phyloP scores from a whole-genome alignment of 148 eudicot species.

The Fagopyrum homotropicum region DNA sequence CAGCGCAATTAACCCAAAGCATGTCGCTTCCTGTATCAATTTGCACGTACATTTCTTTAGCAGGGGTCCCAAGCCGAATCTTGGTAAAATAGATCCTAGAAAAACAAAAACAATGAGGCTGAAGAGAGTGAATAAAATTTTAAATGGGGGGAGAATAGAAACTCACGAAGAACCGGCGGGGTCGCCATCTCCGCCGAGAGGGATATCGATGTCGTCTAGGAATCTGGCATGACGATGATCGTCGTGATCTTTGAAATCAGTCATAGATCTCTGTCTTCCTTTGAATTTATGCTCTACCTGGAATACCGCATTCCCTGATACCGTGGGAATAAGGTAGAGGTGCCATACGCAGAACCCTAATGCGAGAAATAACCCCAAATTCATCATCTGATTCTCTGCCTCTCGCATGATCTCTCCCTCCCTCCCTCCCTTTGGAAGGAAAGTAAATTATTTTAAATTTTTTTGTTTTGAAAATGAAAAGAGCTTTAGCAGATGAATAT shows the following conservation, averaged over 20 bases:
- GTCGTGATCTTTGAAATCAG: conserved; percentile 47
- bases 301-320: conserved; percentile 37
- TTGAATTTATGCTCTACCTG: conserved; percentile 52
- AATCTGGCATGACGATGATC: conserved; percentile 54
- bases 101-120: not conserved
- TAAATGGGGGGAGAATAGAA: conserved; percentile 2
- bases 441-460: not conserved
- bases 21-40: conserved; percentile 93
- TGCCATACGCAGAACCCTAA: conserved; percentile 21
- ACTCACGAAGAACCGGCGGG: conserved; percentile 67
- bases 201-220: conserved; percentile 47
- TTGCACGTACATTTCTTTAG: conserved; percentile 67
- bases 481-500: not conserved
- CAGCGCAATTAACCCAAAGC: conserved; percentile 74
- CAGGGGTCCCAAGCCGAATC: conserved; percentile 64
- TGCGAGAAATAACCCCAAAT: conserved; percentile 17
- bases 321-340: conserved; percentile 16
- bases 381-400: conserved; percentile 15
- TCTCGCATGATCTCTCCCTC: not conserved
- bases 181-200: conserved; percentile 65
- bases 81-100: conserved; percentile 71
- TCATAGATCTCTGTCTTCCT: conserved; percentile 28
- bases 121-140: not conserved
- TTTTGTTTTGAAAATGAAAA: not conserved
- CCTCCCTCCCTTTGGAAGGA: conserved; percentile 11